Conservation (phyloP, 164 flowering plant genomes). For the Dillenia turbinata region DNA sequence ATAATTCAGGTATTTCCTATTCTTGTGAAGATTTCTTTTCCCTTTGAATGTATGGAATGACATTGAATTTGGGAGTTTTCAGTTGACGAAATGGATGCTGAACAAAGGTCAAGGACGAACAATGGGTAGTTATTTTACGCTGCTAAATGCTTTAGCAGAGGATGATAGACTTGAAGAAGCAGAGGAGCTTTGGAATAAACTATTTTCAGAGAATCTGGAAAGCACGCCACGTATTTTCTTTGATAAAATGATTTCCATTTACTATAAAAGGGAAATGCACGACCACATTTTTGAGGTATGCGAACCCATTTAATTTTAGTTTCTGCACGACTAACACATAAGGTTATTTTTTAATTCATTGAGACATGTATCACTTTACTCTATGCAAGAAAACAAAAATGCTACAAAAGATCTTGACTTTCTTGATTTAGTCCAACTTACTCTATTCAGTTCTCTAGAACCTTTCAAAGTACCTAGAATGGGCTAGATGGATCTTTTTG, state of each 20-base stretch:
- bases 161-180: constrained; percentile 90
- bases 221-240: constrained; percentile 75
- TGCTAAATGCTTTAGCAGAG: constrained; percentile 75
- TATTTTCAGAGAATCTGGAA: constrained; percentile 66
- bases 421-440: too few relatives aligned
- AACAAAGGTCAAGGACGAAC: constrained; percentile 98
- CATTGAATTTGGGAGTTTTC: constrained; percentile 2
- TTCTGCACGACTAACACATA: too few relatives aligned
- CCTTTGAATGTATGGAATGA: not conserved
- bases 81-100: constrained; percentile 96
- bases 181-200: constrained; percentile 68
- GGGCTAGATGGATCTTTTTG: too few relatives aligned
- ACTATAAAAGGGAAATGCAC: constrained; percentile 62
- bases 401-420: too few relatives aligned
- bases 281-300: constrained; percentile 88
- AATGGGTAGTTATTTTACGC: constrained; percentile 73
- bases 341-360: too few relatives aligned
- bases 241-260: constrained; percentile 75
- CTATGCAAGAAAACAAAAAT: too few relatives aligned
- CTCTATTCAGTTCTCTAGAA: too few relatives aligned
- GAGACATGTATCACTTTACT: too few relatives aligned
- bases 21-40: not conserved
- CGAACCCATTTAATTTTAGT: too few relatives aligned
- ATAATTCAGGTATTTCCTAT: constrained; percentile 64
- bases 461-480: too few relatives aligned